Evolutionary conservation across 768 basidiomycete species (phyloP).

Genomic region (Macrolepiota fuliginosa): DNA sequence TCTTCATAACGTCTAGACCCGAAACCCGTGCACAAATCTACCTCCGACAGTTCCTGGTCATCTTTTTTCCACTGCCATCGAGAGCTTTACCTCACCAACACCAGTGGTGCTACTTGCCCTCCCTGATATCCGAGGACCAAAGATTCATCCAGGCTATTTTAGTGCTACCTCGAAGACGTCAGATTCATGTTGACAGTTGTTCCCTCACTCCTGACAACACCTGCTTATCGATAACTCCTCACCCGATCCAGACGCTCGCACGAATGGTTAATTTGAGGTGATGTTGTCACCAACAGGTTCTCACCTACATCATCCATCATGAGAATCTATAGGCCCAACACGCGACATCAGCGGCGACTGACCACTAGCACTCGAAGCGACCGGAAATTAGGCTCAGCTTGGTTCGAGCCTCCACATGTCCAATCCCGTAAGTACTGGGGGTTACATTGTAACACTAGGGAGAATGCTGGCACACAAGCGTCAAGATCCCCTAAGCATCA

Average conservation of each 20-base stretch:
- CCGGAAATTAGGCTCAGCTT: slow-evolving; percentile 1
- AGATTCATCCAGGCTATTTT: neutral
- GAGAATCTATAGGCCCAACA: neutral
- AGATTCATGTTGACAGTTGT: neutral
- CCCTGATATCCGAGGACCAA: slow-evolving; percentile 4
- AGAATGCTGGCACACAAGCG: no score
- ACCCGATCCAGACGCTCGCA: neutral
- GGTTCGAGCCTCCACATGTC: neutral
- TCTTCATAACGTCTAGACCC: no score
- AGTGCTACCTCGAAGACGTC: neutral
- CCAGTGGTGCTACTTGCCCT: neutral
- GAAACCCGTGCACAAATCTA: no score
- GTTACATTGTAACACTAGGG: neutral
- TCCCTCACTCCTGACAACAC: neutral
- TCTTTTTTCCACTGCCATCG: neutral
- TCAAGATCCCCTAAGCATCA: no score
- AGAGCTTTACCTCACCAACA: neutral
- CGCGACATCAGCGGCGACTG: slow-evolving; percentile 4
- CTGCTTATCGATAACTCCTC: neutral
- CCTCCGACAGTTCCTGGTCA: neutral
- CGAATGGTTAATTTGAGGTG: neutral
- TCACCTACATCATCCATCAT: neutral
- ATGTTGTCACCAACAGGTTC: neutral
- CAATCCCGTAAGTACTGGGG: neutral
- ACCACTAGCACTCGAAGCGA: neutral